Evolutionary conservation across 2,329 filamentous ascomycete genomes (phyloP), one percentile per base, ranked within the genome.

Genomic region (Aspergillus neotritici): DNA sequence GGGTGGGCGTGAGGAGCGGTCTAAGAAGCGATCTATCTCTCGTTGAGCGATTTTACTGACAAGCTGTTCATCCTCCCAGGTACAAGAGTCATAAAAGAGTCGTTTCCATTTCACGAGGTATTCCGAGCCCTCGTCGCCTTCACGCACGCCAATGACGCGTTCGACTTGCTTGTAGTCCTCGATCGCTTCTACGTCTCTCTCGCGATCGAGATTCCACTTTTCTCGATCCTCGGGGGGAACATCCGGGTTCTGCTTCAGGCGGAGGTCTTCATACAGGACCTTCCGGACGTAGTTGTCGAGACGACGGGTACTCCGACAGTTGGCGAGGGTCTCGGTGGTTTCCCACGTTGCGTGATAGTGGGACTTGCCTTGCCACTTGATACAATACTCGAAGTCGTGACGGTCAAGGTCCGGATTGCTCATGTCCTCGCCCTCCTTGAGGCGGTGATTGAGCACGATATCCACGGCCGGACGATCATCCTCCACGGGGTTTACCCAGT

Each of bases 81-180:
- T 98, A 67, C 87, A 95, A 50, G 84, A 83, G 57, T 97, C 90
- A 62, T 98, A 98, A 40, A 84, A 87, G 40, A 97, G 78, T 9
- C 87, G 87, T 67, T 93, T 94, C 89, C 93, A 98, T 71, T 98
- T 98, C 67, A 97, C 85, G 52, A 83, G 87, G 65, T 98, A 98
- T 63, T 97, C 88, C 1, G 80, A 80, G 37, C 82, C 87, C 7
- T 86, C 84, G 11, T 93, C 88, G 16, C 84, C 85, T 45, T 88
- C 81, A 50, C 86, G 83, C 46, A 84, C 79, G 41, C 87, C 86
- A 56, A 98, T 95, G 46, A 98, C 84, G 56, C 93, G 82, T 66
- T 98, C 93, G 28, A 96, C 89, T 55, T 93, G 84, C 50, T 87
- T 93, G 66, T 87, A 94, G 60, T 97, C 90, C 50, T 86, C 84